Base-by-base conservation (phyloP, 1,284 basidiomycete species). In the Sphaerobolus stellatus region DNA sequence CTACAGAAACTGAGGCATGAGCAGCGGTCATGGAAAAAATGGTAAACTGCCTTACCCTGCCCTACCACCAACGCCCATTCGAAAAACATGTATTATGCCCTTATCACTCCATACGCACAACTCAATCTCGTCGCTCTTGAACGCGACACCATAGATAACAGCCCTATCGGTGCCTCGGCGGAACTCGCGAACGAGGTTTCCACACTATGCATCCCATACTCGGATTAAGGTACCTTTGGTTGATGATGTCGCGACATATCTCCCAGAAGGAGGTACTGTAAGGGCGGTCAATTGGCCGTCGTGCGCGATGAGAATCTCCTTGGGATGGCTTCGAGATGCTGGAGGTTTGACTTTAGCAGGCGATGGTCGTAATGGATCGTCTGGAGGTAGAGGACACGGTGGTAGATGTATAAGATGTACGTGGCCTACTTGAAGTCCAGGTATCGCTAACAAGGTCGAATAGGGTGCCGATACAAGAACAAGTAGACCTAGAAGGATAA, bases 41-140 rank as follows among this genome's bases (percentile, higher is more conserved):
- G 36, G 16, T 11, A 7, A 50, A 55, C 62, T 18, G 18, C 18
- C 6, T 7, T 20, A 43, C 40, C 40, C 20, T 50, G 60, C 63
- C 58, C 58, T 46, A 48, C 59, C 44, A 47, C 61, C 56, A 50
- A 64, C 61, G n/a, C 69, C 70, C 55, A 96, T 80, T 30, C 87
- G 84, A 68, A 94, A 94, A 22, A 96, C 78, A 67, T 98, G 94
- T 4, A 98, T 84, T 0, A 95, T 98, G 34, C 95, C 94, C 73
- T 98, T 98, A 71, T 98, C 95, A 67, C 93, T 96, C 90, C 92
- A 93, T 8, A 90, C 90, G 62, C 89, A 91, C 1, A 95, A 72
- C 62, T 92, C 88, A 52, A 77, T 79, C 69, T 90, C 89, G 63
- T 89, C 90, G 7, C 84, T 86, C 58, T 86, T 78, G 68, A 88